A percentile compares a stretch with the other conserved stretches of the same genome.
Evolutionary conservation across 768 basidiomycete genomes (phyloP).

Genomic region (Steccherinum ochraceum): DNA sequence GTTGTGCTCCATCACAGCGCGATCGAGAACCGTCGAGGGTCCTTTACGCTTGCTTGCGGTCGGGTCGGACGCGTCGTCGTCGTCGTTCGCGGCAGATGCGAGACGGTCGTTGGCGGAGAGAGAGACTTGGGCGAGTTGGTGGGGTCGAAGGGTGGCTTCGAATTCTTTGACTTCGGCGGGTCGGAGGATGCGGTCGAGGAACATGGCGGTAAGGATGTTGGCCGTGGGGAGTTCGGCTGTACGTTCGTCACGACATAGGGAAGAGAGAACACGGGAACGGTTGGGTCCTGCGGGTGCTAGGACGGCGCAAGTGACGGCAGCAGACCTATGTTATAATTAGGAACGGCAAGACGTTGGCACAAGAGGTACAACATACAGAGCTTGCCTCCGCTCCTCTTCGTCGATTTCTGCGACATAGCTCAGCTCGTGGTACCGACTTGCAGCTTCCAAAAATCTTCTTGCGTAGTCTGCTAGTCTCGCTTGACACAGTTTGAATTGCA

Average conservation of each 20-base stretch:
- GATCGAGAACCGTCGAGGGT: constrained; percentile 91
- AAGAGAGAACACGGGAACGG: constrained; percentile 86
- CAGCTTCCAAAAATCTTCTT: constrained; percentile 92
- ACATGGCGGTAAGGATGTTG: constrained; percentile 96
- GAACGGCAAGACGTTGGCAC: no score
- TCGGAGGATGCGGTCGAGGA: constrained; percentile 94
- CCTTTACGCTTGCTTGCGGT: constrained; percentile 74
- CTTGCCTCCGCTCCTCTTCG: constrained; percentile 85
- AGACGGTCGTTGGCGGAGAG: constrained; percentile 80
- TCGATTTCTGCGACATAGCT: constrained; percentile 89
- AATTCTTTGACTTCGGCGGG: constrained; percentile 87
- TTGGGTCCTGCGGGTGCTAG: constrained; percentile 96
- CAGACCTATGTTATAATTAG: constrained; percentile 51
- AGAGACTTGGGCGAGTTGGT: constrained; percentile 90
- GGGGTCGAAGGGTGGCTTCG: constrained; percentile 78
- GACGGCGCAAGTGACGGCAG: constrained; percentile 94
- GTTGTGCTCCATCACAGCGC: constrained; percentile 99
- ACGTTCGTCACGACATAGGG: constrained; percentile 92
- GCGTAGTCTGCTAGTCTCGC: constrained; percentile 91
- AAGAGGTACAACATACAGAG: constrained; percentile 64
- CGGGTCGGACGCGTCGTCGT: constrained; percentile 47
- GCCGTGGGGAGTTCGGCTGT: constrained; percentile 71
- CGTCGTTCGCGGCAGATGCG: constrained; percentile 58
- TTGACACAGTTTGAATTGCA: constrained; percentile 89
- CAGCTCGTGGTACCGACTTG: constrained; percentile 89